Base-by-base conservation (phyloP, 257 asterid genomes). In the Handroanthus guayacan region DNA sequence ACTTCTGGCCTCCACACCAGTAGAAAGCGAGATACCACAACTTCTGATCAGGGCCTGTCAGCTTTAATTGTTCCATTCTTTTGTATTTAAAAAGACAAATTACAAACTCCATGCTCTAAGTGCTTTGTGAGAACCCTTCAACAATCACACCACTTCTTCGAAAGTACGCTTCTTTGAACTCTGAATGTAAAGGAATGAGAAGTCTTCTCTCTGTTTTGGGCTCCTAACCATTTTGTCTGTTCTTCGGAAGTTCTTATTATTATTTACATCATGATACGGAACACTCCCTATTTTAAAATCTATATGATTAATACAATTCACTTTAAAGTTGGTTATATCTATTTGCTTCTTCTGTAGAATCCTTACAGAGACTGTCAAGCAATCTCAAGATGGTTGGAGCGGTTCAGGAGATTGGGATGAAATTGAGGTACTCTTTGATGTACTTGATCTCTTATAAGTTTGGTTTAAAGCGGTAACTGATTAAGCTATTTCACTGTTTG, bases 341-440 rank as follows among this genome's bases (percentile, higher is more conserved):
- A 0, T 74, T 18, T 76, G 81, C 75, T 69, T 79, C 67, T 71
- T 75, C 72, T 56, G 55, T 90, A 94, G 97, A 83, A 62, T 94
- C 81, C 91, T 94, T 39, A 94, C 96, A 0, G 96, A 90, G 82
- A 83, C 96, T 41, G 93, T 70, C 63, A 87, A 83, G 82, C 97
- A 89, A 85, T 85, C 96, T 80, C 97, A 86, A 76, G 87, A 71
- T 69, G 86, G 83, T 45, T 84, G 89, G 92, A 80, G 87, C 69
- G 74, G 82, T 76, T 85, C 92, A 17, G 86, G 86, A 81, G 93
- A 92, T 85, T 94, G 98, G 98, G 79, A 74, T 74, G 93, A 92
- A 84, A 77, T 88, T 39, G 96, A 94, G 97, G 98, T 94, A 81
- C 75, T 45, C 62, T 66, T 47, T 51, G 5, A 57, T 12, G 71